Percentiles rank a stretch among this genome's conserved stretches.
These are phyloP conservation scores for Puccinia coronata DNA, from an alignment of 1,284 basidiomycete genomes.

Conservation along the genomic window DNA sequence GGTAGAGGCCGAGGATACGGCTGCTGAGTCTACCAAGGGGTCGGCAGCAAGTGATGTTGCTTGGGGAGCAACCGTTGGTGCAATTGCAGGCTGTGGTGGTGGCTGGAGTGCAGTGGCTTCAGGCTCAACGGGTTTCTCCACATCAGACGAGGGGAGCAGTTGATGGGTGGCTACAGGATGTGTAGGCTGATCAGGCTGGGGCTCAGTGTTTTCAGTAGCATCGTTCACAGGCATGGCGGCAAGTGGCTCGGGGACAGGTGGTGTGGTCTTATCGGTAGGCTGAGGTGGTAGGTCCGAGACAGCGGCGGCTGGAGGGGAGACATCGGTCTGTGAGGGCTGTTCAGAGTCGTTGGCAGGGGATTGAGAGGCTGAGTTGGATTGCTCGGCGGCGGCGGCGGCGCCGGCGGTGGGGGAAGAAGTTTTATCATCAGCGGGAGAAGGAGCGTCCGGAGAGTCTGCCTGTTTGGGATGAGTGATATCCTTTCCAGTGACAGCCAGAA, in stretches of 20 bases:
- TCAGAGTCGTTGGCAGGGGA: background rate
- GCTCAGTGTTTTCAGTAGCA: background rate
- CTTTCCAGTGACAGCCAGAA: slow-evolving; percentile 36
- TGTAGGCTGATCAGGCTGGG: background rate
- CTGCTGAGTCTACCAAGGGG: background rate
- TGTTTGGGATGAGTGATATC: slow-evolving; percentile 21
- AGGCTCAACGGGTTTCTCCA: background rate
- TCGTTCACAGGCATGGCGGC: slow-evolving; percentile 15
- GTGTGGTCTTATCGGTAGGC: background rate
- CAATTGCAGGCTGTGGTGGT: background rate
- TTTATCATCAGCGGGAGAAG: background rate
- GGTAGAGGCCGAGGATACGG: background rate
- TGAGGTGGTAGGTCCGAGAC: background rate
- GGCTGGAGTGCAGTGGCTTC: background rate
- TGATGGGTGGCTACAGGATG: slow-evolving; percentile 9
- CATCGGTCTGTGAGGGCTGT: background rate
- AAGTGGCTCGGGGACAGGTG: background rate
- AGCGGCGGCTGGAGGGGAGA: background rate
- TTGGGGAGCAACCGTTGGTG: background rate
- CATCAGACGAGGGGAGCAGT: background rate
- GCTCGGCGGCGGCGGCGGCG: background rate
- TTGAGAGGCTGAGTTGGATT: background rate
- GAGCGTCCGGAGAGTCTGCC: background rate
- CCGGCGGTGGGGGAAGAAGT: background rate
- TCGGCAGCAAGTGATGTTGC: background rate